These are phyloP conservation scores for Trichophyton simii DNA, from an alignment of 2,329 filamentous ascomycete genomes.

Conservation along the genomic window DNA sequence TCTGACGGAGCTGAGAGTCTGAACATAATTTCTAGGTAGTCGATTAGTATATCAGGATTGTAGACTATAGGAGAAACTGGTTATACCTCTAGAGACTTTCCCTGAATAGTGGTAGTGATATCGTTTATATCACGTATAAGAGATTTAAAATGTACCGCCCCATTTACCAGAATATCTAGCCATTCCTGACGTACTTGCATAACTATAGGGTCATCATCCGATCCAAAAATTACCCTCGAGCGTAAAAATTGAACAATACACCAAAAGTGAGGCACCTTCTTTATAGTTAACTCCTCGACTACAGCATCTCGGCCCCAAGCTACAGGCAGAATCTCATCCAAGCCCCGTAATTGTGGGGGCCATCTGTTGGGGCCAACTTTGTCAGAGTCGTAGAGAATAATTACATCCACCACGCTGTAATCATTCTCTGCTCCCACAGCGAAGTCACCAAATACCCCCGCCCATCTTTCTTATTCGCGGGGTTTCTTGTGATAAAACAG, in stretches of 20 bases:
- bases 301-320: background rate
- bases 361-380: background rate
- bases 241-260: background rate
- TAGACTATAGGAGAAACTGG: too few species aligned
- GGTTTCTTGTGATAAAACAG: background rate
- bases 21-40: too few species aligned
- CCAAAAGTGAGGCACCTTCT: background rate
- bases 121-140: background rate
- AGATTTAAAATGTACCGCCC: background rate
- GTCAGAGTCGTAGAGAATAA: background rate
- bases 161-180: background rate
- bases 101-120: background rate
- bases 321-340: background rate
- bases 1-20: too few species aligned
- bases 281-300: background rate
- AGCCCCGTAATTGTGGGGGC: background rate
- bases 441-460: background rate
- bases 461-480: background rate
- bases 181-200: background rate
- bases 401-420: background rate
- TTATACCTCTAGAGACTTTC: background rate
- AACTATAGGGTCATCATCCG: background rate
- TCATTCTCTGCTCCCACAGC: background rate
- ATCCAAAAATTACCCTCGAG: background rate
- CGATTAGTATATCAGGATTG: too few species aligned